These are phyloP conservation scores for Pycnococcus provasolii DNA, from an alignment of 139 green algal species.

Conservation along the genomic window DNA sequence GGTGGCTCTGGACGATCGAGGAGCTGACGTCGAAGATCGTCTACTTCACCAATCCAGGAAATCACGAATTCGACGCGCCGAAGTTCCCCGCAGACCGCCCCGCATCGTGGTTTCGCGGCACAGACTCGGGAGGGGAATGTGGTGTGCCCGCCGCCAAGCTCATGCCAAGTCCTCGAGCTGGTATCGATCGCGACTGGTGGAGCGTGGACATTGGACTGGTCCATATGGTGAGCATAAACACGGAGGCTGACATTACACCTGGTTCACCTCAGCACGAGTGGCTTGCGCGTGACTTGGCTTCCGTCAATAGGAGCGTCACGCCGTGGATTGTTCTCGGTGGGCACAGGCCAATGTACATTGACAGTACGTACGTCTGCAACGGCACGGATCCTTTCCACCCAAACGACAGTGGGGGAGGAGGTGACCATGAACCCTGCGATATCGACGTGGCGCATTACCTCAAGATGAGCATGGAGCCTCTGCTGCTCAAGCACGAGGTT, in stretches of 20 bases:
- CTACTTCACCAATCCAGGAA: conserved; percentile 10
- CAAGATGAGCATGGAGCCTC: conserved; percentile 11
- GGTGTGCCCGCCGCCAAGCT: conserved; percentile 7
- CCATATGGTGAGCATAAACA: conserved; percentile 21
- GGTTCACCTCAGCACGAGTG: conserved; percentile 1
- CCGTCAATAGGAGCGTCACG: conserved; percentile 9
- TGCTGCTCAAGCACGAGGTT: conserved; percentile 9
- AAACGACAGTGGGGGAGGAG: background rate
- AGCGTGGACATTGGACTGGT: conserved; percentile 4
- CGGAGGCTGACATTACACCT: conserved; percentile 16
- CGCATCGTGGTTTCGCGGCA: background rate
- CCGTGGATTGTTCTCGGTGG: conserved; percentile 21
- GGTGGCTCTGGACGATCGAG: conserved; percentile 9
- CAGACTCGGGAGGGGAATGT: conserved; percentile 17
- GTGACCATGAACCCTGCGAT: conserved; percentile 1
- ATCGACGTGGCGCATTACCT: conserved; percentile 6
- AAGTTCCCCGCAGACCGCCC: background rate
- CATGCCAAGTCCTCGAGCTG: background rate
- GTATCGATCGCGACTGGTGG: conserved; percentile 1
- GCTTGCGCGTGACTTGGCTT: background rate
- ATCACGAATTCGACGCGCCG: conserved; percentile 16
- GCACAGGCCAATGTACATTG: conserved; percentile 12
- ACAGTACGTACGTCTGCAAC: conserved; percentile 1
- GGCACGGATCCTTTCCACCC: background rate
- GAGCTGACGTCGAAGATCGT: background rate